These are phyloP conservation scores for Colletotrichum horii DNA, from an alignment of 2,329 filamentous ascomycete species.

Conservation along the genomic window DNA sequence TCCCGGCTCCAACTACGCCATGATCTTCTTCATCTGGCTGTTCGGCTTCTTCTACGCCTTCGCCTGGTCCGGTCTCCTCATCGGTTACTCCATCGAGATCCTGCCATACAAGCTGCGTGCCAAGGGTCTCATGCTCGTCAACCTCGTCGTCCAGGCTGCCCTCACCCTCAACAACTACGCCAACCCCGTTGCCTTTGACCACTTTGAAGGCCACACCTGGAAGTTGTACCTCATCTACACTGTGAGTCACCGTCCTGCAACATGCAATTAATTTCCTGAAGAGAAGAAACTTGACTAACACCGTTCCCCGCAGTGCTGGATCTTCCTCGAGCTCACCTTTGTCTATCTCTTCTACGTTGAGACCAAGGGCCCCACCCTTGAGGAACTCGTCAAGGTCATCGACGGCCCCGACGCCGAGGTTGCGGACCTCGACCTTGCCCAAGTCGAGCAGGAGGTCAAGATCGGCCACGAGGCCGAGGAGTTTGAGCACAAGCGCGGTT, in stretches of 20 bases:
- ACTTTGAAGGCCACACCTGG: slow-evolving; percentile 50
- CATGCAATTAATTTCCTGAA: too few relatives aligned
- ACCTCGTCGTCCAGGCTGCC: slow-evolving; percentile 59
- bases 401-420: slow-evolving; percentile 63
- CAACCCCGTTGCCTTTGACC: slow-evolving; percentile 59
- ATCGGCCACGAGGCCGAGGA: slow-evolving; percentile 18
- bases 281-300: neutral
- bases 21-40: slow-evolving; percentile 48
- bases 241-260: slow-evolving; percentile 34
- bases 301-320: slow-evolving; percentile 41
- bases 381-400: slow-evolving; percentile 71
- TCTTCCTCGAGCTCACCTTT: slow-evolving; percentile 58
- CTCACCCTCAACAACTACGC: slow-evolving; percentile 59
- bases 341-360: slow-evolving; percentile 64
- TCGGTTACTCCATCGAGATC: slow-evolving; percentile 58
- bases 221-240: slow-evolving; percentile 64
- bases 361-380: slow-evolving; percentile 68
- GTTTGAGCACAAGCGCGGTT: slow-evolving; percentile 18
- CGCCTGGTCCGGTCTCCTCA: slow-evolving; percentile 62
- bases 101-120: slow-evolving; percentile 54
- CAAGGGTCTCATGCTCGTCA: slow-evolving; percentile 63
- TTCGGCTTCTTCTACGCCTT: slow-evolving; percentile 54
- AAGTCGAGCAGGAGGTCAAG: slow-evolving; percentile 47
- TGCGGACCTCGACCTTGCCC: slow-evolving; percentile 47
- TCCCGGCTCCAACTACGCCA: slow-evolving; percentile 41